Conservation (phyloP, 2,329 filamentous ascomycete species). For the Fusarium sp. region DNA sequence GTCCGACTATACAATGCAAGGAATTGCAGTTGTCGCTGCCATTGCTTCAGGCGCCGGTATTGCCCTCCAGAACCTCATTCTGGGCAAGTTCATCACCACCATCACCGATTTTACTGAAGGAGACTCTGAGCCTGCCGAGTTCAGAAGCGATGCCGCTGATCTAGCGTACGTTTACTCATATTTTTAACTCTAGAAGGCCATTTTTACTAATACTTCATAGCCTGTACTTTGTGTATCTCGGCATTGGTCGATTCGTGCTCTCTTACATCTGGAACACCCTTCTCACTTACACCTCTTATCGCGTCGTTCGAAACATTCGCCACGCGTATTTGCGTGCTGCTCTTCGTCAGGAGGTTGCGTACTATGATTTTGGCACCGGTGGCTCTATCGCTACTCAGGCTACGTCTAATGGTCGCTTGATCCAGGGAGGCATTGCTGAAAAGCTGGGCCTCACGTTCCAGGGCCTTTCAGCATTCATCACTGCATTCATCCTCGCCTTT, state of each 20-base stretch:
- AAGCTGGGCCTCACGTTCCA: constrained; percentile 56
- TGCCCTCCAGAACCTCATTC: constrained; percentile 54
- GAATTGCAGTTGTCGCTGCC: constrained; percentile 47
- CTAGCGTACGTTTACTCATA: constrained; percentile 50
- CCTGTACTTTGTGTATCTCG: constrained; percentile 70
- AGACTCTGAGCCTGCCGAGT: constrained; percentile 38
- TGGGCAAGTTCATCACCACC: constrained; percentile 52
- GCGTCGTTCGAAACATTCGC: constrained; percentile 62
- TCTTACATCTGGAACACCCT: constrained; percentile 60
- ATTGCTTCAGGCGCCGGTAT: constrained; percentile 53
- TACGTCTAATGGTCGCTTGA: constrained; percentile 55
- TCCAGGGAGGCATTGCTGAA: constrained; percentile 56
- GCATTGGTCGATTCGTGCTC: constrained; percentile 63
- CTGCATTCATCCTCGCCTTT: constrained; percentile 56
- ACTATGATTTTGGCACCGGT: constrained; percentile 58
- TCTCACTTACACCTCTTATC: constrained; percentile 63
- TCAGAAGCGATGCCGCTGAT: constrained; percentile 47
- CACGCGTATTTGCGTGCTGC: constrained; percentile 63
- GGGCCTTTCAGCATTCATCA: constrained; percentile 52
- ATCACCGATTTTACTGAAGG: constrained; percentile 50
- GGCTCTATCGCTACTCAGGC: constrained; percentile 57
- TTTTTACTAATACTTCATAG: constrained; percentile 48
- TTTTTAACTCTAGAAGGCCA: constrained; percentile 23
- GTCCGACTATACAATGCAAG: constrained; percentile 46
- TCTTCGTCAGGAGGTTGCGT: constrained; percentile 63